phyloP scores from a whole-genome alignment of 129 eudicot genomes.

The Cynara cardunculus region DNA sequence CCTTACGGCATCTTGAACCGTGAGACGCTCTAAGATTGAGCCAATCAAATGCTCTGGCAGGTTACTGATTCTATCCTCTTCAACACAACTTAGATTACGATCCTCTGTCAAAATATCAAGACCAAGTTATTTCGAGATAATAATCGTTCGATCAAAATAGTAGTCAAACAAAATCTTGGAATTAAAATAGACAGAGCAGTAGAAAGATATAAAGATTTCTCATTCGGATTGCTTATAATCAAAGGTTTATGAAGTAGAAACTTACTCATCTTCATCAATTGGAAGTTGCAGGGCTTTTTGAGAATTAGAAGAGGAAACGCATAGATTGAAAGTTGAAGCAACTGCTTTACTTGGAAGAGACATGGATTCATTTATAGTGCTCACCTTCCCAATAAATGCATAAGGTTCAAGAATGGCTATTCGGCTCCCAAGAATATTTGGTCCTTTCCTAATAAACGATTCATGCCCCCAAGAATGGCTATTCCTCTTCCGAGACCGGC shows the following conservation, averaged over 20 bases:
- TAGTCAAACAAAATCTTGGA: background rate
- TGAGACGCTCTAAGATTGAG: slow-evolving; percentile 19
- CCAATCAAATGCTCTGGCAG: slow-evolving; percentile 16
- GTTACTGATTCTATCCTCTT: slow-evolving; percentile 15
- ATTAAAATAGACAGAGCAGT: background rate
- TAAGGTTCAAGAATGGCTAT: no score
- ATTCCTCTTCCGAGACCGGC: no score
- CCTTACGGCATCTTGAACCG: slow-evolving; percentile 15
- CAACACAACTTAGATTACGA: background rate
- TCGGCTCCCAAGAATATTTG: no score
- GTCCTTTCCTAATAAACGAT: no score
- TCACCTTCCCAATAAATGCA: background rate
- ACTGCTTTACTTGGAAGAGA: background rate
- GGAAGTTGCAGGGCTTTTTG: background rate
- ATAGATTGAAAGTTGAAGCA: no score
- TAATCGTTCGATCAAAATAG: no score
- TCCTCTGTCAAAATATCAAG: background rate
- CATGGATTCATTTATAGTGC: background rate
- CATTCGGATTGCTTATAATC: background rate
- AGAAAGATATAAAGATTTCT: background rate
- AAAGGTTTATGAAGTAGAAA: background rate
- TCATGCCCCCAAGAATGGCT: no score
- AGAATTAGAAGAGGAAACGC: no score
- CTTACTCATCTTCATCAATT: background rate
- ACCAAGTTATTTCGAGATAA: background rate